A percentile compares a stretch with the other conserved stretches of the same genome.
Conservation (phyloP, 352 stramenopile genomes). For the Globisporangium nunn region DNA sequence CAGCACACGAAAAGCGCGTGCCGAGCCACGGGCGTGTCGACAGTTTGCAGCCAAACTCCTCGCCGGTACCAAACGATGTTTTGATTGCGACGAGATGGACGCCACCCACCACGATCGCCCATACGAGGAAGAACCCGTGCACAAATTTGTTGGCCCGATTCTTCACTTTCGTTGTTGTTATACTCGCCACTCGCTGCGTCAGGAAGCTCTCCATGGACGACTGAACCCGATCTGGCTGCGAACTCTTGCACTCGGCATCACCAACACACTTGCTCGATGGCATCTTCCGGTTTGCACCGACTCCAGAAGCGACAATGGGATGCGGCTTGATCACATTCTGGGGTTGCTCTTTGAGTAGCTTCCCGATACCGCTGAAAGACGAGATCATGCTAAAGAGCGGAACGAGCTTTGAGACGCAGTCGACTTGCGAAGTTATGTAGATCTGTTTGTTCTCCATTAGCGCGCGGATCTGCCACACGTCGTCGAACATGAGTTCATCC, state of each 20-base stretch:
- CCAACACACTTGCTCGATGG: background rate
- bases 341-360: slow-evolving; percentile 6
- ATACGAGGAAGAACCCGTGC: slow-evolving; percentile 21
- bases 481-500: slow-evolving; percentile 8
- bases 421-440: slow-evolving; percentile 4
- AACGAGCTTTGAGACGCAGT: slow-evolving; percentile 11
- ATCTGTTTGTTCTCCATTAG: slow-evolving; percentile 12
- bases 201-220: slow-evolving; percentile 6
- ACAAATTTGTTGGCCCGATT: slow-evolving; percentile 5
- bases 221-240: background rate
- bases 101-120: slow-evolving; percentile 14
- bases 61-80: slow-evolving; percentile 3
- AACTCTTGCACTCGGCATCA: background rate
- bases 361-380: slow-evolving; percentile 10
- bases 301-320: background rate
- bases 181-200: slow-evolving; percentile 4
- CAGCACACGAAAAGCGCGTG: slow-evolving; percentile 14
- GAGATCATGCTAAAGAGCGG: slow-evolving; percentile 8
- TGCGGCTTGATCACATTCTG: background rate
- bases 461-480: slow-evolving; percentile 11
- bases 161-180: slow-evolving; percentile 2
- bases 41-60: slow-evolving; percentile 19
- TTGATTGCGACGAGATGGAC: slow-evolving; percentile 14
- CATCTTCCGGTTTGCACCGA: background rate
- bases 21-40: slow-evolving; percentile 21